phyloP scores from a whole-genome alignment of 2,329 filamentous ascomycete species.

The Cordyceps militaris region DNA sequence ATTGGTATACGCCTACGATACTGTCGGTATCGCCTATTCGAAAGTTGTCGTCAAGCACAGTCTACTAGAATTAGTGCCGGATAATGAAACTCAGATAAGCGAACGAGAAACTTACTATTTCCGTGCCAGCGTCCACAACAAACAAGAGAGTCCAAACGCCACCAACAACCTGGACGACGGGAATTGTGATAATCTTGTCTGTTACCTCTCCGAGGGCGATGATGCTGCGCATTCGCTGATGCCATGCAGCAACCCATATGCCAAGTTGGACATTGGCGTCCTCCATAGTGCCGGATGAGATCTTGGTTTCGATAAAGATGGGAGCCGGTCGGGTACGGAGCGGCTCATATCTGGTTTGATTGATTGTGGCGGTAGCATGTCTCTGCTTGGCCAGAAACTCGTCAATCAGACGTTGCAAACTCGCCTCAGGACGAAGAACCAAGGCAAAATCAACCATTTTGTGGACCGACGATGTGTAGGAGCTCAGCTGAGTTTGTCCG shows the following conservation, averaged over 20 bases:
- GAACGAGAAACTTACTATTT: conserved; percentile 13
- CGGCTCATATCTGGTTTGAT: conserved; percentile 10
- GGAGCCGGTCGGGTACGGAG: conserved; percentile 9
- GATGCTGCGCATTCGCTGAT: conserved; percentile 13
- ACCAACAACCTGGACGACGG: conserved; percentile 9
- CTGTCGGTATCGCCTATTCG: conserved; percentile 12
- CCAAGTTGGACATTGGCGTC: conserved; percentile 10
- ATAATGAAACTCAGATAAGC: neutral
- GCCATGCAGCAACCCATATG: conserved; percentile 15
- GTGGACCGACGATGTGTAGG: neutral
- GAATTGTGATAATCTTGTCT: conserved; percentile 11
- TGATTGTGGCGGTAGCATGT: neutral
- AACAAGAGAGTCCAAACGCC: conserved; percentile 11
- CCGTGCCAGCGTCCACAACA: conserved; percentile 4
- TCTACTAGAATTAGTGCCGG: neutral
- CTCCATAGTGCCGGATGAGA: conserved; percentile 1
- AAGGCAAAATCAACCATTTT: conserved; percentile 16
- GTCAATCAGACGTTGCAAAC: conserved; percentile 5
- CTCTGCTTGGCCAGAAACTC: neutral
- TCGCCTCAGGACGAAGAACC: neutral
- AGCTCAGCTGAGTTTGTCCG: neutral
- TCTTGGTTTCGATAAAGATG: conserved; percentile 14
- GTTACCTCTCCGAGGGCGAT: neutral
- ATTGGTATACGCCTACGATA: conserved; percentile 11
- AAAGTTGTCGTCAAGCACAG: conserved; percentile 9